Conservation (phyloP, 2,329 filamentous ascomycete species). For the Emergomyces pasteurianus region DNA sequence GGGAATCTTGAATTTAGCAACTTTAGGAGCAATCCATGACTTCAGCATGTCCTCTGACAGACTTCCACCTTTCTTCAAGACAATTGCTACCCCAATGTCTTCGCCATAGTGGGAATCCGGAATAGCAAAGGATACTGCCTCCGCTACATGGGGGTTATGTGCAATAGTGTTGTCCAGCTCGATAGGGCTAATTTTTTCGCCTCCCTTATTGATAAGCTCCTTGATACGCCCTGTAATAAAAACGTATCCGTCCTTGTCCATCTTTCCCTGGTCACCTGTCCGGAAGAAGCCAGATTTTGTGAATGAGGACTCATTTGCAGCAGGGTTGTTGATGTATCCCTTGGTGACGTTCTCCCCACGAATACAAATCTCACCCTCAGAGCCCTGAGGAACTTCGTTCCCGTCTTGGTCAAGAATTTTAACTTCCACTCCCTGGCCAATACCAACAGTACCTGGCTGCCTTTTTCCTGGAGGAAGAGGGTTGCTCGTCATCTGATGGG, state of each 20-base stretch:
- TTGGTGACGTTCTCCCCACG: slow-evolving; percentile 70
- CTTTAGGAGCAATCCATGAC: slow-evolving; percentile 54
- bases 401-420: slow-evolving; percentile 62
- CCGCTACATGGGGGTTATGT: slow-evolving; percentile 58
- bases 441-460: slow-evolving; percentile 68
- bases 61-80: slow-evolving; percentile 53
- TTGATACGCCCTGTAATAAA: slow-evolving; percentile 87
- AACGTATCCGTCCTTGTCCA: slow-evolving; percentile 68
- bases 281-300: slow-evolving; percentile 70
- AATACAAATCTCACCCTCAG: slow-evolving; percentile 73
- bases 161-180: slow-evolving; percentile 73
- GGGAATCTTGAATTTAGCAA: slow-evolving; percentile 76
- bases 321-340: slow-evolving; percentile 72
- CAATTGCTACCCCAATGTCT: slow-evolving; percentile 65
- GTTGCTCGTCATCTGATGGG: slow-evolving; percentile 43
- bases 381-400: slow-evolving; percentile 54
- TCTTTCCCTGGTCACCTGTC: slow-evolving; percentile 75
- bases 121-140: slow-evolving; percentile 75
- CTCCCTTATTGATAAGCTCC: slow-evolving; percentile 80
- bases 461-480: slow-evolving; percentile 58
- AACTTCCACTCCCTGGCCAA: slow-evolving; percentile 74
- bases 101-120: slow-evolving; percentile 75
- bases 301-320: slow-evolving; percentile 64
- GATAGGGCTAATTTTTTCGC: slow-evolving; percentile 81
- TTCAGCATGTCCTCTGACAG: slow-evolving; percentile 51